A percentile compares a stretch with the other conserved stretches of the same genome.
These are phyloP conservation scores for Solanum aculeatissimum DNA, from an alignment of 305 asterid genomes.

Conservation along the genomic window DNA sequence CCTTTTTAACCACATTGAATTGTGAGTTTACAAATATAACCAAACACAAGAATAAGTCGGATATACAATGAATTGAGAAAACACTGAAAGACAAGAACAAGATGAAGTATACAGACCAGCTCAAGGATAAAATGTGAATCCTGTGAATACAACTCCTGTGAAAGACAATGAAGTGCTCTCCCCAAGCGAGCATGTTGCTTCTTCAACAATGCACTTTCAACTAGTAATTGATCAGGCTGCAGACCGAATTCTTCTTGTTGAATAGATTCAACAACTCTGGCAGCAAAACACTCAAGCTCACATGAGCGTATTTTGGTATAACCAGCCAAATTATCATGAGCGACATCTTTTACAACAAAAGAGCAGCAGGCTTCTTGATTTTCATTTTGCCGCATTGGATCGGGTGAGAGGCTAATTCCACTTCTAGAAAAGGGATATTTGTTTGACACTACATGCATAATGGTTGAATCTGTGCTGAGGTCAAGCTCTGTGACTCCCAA, in stretches of 20 bases:
- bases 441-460: conserved; percentile 12
- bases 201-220: conserved; percentile 60
- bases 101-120: conserved; percentile 52
- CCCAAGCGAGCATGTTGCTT: conserved; percentile 98
- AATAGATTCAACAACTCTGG: conserved; percentile 53
- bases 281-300: conserved; percentile 21
- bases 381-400: conserved; percentile 10
- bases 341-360: conserved; percentile 15
- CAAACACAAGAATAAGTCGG: background rate
- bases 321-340: conserved; percentile 10
- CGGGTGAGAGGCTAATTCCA: conserved; percentile 14
- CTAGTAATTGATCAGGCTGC: conserved; percentile 41
- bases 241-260: conserved; percentile 87
- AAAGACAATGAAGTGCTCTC: conserved; percentile 94
- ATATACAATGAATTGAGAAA: background rate
- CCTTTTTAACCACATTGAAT: background rate
- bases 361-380: conserved; percentile 10
- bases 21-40: background rate
- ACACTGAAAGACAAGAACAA: conserved; percentile 18
- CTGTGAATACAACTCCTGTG: conserved; percentile 92
- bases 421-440: conserved; percentile 11
- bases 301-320: background rate
- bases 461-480: conserved; percentile 12
- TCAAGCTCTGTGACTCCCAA: conserved; percentile 18
- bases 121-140: conserved; percentile 97